Percentiles rank a stretch among this genome's conserved stretches.
Evolutionary conservation across 495 filamentous ascomycete species (phyloP).

Genomic region (Stereocaulon alpinum): DNA sequence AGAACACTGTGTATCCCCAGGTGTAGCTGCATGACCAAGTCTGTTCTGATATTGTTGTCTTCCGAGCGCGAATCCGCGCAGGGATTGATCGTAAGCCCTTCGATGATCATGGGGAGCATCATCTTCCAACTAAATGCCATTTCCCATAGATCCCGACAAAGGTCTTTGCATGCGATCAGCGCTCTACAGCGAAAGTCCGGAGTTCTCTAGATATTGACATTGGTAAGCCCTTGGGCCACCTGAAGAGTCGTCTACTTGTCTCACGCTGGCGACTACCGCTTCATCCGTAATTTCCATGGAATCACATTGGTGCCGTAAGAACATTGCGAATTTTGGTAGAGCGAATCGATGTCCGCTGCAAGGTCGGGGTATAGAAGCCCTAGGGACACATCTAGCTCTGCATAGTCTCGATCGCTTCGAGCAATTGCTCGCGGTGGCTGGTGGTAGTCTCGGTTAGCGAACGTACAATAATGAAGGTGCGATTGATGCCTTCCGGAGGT

Average conservation of each 20-base stretch:
- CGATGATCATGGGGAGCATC: slow-evolving; percentile 7
- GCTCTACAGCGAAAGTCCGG: neutral
- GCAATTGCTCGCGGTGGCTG: neutral
- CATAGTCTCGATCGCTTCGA: neutral
- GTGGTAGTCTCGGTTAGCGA: neutral
- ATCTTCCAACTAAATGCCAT: neutral
- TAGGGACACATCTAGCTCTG: neutral
- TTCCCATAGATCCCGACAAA: too few relatives aligned
- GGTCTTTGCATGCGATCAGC: neutral
- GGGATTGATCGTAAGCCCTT: neutral
- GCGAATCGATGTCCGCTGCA: neutral
- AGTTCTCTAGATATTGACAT: too few relatives aligned
- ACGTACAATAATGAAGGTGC: neutral
- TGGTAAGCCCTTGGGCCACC: too few relatives aligned
- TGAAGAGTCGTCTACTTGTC: too few relatives aligned
- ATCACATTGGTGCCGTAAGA: neutral
- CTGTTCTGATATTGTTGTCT: slow-evolving; percentile 7
- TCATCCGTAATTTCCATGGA: neutral
- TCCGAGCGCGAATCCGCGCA: slow-evolving; percentile 13
- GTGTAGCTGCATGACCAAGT: neutral
- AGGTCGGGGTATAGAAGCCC: neutral
- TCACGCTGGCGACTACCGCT: too few relatives aligned
- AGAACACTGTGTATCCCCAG: slow-evolving; percentile 1
- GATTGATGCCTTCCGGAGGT: neutral
- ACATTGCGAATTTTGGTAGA: neutral